Percentiles rank a stretch among this genome's conserved stretches.
Conservation (phyloP, 139 green algal species). For the Klebsormidium nitens region DNA sequence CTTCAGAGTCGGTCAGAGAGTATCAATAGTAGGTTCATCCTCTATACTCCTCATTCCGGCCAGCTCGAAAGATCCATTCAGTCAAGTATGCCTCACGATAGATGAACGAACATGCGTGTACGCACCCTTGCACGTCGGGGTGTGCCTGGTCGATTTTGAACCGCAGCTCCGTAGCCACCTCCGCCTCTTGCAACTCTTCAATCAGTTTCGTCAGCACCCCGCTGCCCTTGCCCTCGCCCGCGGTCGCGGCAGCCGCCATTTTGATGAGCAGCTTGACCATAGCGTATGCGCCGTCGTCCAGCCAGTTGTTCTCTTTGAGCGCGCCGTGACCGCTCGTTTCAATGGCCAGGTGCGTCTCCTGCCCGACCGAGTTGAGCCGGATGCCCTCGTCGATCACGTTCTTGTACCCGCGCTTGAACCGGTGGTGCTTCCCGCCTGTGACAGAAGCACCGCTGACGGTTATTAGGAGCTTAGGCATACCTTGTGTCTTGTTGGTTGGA, state of each 20-base stretch:
- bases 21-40: background rate
- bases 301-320: conserved; percentile 84
- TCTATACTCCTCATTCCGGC: background rate
- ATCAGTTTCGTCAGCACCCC: conserved; percentile 56
- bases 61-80: background rate
- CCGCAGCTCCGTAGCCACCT: conserved; percentile 63
- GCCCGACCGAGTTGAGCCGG: conserved; percentile 42
- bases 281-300: conserved; percentile 90
- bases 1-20: background rate
- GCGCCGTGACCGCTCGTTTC: conserved; percentile 90
- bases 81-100: conserved; percentile 1
- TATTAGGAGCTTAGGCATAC: too few species aligned
- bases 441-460: too few species aligned
- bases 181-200: conserved; percentile 61
- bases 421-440: conserved; percentile 40
- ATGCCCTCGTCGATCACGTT: conserved; percentile 81
- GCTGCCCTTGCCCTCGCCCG: conserved; percentile 41
- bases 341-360: conserved; percentile 87
- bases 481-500: too few species aligned
- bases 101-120: conserved; percentile 4
- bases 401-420: conserved; percentile 89
- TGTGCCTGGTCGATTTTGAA: conserved; percentile 47
- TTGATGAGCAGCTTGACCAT: conserved; percentile 86
- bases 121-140: conserved; percentile 56
- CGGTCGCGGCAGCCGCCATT: conserved; percentile 46